Base-by-base conservation (phyloP, 768 basidiomycete genomes). In the Phaeolepiota aurea region DNA sequence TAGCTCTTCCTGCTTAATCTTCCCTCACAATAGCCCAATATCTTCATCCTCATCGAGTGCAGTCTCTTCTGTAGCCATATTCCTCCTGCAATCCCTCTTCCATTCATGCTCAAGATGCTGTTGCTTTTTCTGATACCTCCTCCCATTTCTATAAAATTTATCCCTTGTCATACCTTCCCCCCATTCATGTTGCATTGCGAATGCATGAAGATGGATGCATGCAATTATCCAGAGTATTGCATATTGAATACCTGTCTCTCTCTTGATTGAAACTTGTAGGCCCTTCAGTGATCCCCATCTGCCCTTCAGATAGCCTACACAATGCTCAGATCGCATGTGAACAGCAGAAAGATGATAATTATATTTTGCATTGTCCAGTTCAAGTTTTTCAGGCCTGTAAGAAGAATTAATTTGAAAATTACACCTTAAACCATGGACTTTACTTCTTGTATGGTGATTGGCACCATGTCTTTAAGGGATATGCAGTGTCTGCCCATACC, bases 401-500 rank as follows among this genome's bases (percentile, higher is more conserved):
- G 5, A 39, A 19, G n/a, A 21, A 33, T 36, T 9, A 41, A 19
- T 13, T 7, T 13, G 20, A 20, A 35, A 13, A 5, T 18, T 18
- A 37, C 38, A 10, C 3, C 9, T 43, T 15, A 9, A 38, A 7
- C 37, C 5, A 40, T 10, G 4, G 30, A 22, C 10, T 42, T 25
- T 43, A 53, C 44, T 47, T 40, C 37, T 57, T 57, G 37, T 51
- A 57, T 22, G 55, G 57, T 20, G 48, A 25, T 22, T 46, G 47
- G 38, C 50, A 57, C 48, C 48, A 52, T 4, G 23, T 42, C 12
- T 39, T 22, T 2, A 59, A 13, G 4, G 59, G 56, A 48, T 61
- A 62, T 18, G 61, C 58, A 3, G 54, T 54, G 31, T 60, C 59
- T 5, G 43, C 59, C 56, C 59, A 61, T 11, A 62, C 44, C 41